A percentile compares a stretch with the other conserved stretches of the same genome.
phyloP scores from a whole-genome alignment of 108 stramenopile genomes.

The Cyclotella atomus region DNA sequence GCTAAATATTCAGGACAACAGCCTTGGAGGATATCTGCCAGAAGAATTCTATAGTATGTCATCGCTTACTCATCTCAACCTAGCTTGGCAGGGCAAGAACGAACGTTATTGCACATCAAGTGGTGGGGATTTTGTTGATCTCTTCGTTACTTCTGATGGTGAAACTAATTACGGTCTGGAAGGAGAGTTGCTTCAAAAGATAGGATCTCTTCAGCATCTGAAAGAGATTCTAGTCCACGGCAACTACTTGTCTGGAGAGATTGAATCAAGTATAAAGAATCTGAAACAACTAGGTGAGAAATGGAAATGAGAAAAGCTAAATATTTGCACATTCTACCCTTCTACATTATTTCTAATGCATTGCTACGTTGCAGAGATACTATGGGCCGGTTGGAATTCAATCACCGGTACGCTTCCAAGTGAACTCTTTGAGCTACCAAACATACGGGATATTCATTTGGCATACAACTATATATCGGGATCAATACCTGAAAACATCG shows the following conservation, averaged over 20 bases:
- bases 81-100: too few relatives aligned
- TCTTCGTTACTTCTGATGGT: too few relatives aligned
- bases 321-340: neutral
- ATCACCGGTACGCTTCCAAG: neutral
- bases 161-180: too few relatives aligned
- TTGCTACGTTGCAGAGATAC: neutral
- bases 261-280: neutral
- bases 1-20: too few relatives aligned
- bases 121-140: too few relatives aligned
- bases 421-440: neutral
- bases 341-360: too few relatives aligned
- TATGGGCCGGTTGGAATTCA: neutral
- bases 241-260: neutral
- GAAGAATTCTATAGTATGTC: too few relatives aligned
- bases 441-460: neutral
- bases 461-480: neutral
- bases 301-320: neutral
- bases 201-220: too few relatives aligned
- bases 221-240: neutral
- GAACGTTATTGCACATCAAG: too few relatives aligned
- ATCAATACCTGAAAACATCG: neutral
- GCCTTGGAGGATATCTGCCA: too few relatives aligned
- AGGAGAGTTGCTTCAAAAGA: too few relatives aligned
- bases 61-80: too few relatives aligned
- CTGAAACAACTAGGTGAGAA: neutral